Percentiles rank a stretch among this genome's conserved stretches.
Evolutionary conservation across 1,284 basidiomycete species (phyloP).

Genomic region (Athelia psychrophila): DNA sequence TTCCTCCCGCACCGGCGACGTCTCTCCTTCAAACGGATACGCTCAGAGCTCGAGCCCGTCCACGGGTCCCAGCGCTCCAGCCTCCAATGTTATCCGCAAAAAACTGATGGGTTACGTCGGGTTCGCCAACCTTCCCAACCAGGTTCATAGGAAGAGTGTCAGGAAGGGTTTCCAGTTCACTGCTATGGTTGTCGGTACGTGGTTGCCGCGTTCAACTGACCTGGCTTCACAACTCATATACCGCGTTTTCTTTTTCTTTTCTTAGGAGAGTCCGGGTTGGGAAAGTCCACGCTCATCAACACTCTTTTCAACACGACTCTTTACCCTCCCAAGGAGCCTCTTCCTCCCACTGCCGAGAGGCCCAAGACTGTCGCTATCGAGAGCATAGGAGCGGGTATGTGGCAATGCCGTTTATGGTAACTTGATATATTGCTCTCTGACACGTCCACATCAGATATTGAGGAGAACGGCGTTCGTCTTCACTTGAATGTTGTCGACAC

Average conservation of each 20-base stretch:
- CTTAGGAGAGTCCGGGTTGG: slow-evolving; percentile 93
- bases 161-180: slow-evolving; percentile 98
- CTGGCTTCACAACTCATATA: slow-evolving; percentile 7
- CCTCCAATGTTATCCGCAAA: slow-evolving; percentile 77
- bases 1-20: slow-evolving; percentile 63
- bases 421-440: slow-evolving; percentile 20
- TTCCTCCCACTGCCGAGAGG: slow-evolving; percentile 81
- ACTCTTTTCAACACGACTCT: slow-evolving; percentile 95
- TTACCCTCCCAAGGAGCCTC: slow-evolving; percentile 83
- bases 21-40: slow-evolving; percentile 52
- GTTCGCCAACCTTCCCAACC: slow-evolving; percentile 94
- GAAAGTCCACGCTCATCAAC: slow-evolving; percentile 97
- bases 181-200: slow-evolving; percentile 93
- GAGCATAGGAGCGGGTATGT: slow-evolving; percentile 91
- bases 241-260: slow-evolving; percentile 14
- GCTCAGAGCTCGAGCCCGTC: slow-evolving; percentile 63
- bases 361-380: slow-evolving; percentile 94
- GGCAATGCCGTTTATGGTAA: slow-evolving; percentile 17
- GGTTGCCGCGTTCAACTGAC: slow-evolving; percentile 20
- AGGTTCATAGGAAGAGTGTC: slow-evolving; percentile 95
- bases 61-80: slow-evolving; percentile 41
- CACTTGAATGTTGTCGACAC: slow-evolving; percentile 98
- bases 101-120: slow-evolving; percentile 90
- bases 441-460: slow-evolving; percentile 72
- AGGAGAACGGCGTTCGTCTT: slow-evolving; percentile 93